A percentile compares a stretch with the other conserved stretches of the same genome.
These are phyloP conservation scores for Rheum nobile DNA, from an alignment of 148 eudicot genomes.

Conservation along the genomic window DNA sequence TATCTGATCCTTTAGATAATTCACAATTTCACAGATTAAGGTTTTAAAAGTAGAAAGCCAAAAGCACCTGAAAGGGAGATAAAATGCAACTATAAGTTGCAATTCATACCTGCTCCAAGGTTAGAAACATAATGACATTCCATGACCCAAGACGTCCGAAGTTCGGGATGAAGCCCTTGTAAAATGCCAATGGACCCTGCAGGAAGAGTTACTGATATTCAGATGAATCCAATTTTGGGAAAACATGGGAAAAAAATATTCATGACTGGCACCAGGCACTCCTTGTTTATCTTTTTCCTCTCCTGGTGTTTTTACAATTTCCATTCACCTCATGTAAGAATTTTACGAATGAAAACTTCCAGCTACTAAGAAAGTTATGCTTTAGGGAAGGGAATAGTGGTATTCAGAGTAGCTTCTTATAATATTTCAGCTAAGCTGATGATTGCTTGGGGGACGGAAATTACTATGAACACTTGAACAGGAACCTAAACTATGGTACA, in stretches of 20 bases:
- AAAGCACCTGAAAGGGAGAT: not conserved
- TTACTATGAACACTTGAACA: too few species aligned
- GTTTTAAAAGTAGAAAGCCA: not conserved
- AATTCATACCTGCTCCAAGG: conserved; percentile 81
- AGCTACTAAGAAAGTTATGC: not conserved
- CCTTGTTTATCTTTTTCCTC: not conserved
- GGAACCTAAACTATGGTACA: not conserved
- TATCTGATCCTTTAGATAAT: not conserved
- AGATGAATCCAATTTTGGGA: not conserved
- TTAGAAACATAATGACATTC: conserved; percentile 98
- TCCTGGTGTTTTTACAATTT: not conserved
- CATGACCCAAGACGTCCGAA: conserved; percentile 94
- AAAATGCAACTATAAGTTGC: conserved; percentile 4
- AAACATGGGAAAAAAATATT: not conserved
- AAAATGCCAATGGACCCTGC: conserved; percentile 98
- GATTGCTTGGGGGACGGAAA: too few species aligned
- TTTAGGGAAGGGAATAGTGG: not conserved
- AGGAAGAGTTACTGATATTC: conserved; percentile 8
- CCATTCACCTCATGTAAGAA: not conserved
- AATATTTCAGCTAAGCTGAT: not conserved
- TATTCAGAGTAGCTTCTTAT: not conserved
- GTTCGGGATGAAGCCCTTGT: conserved; percentile 91
- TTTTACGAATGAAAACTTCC: not conserved
- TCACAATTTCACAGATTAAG: conserved; percentile 2
- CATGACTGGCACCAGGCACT: too few species aligned